Evolutionary conservation across 306 rosid species (phyloP).

Genomic region (Prosopis cineraria): DNA sequence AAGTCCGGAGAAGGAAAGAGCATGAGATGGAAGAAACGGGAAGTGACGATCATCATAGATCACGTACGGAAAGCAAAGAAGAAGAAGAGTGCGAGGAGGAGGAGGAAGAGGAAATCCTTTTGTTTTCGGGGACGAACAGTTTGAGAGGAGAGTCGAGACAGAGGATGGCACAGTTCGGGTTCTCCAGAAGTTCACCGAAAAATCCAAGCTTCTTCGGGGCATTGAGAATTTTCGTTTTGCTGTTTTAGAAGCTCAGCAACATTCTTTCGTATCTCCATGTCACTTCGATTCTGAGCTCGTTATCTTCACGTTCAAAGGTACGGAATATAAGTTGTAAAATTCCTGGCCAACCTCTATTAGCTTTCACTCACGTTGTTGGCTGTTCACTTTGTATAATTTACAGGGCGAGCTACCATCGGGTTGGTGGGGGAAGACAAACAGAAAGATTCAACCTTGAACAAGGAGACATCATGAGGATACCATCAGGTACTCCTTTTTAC

Average conservation of each 20-base stretch:
- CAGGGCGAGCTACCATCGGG: slow-evolving; percentile 60
- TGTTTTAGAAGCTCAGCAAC: slow-evolving; percentile 47
- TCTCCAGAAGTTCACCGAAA: slow-evolving; percentile 48
- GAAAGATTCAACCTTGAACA: slow-evolving; percentile 50
- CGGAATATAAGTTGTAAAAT: background rate
- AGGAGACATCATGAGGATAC: slow-evolving; percentile 58
- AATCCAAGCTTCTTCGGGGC: slow-evolving; percentile 47
- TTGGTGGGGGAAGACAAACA: slow-evolving; percentile 50
- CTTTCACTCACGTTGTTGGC: background rate
- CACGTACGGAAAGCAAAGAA: background rate
- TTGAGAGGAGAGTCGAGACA: slow-evolving; percentile 41
- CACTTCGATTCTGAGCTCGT: slow-evolving; percentile 64
- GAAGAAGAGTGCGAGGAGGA: background rate
- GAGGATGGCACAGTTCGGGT: slow-evolving; percentile 52
- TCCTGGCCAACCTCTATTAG: background rate
- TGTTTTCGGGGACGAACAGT: slow-evolving; percentile 49
- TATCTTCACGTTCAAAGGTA: slow-evolving; percentile 54
- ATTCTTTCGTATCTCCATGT: slow-evolving; percentile 51
- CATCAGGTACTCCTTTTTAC: slow-evolving; percentile 62
- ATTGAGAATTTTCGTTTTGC: slow-evolving; percentile 59
- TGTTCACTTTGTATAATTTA: background rate
- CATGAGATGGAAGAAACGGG: background rate
- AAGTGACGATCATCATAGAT: background rate
- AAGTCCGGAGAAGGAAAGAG: background rate
- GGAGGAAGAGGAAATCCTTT: slow-evolving; percentile 34